phyloP scores from a whole-genome alignment of 2,329 filamentous ascomycete genomes.

The Leptodontidium sp. region DNA sequence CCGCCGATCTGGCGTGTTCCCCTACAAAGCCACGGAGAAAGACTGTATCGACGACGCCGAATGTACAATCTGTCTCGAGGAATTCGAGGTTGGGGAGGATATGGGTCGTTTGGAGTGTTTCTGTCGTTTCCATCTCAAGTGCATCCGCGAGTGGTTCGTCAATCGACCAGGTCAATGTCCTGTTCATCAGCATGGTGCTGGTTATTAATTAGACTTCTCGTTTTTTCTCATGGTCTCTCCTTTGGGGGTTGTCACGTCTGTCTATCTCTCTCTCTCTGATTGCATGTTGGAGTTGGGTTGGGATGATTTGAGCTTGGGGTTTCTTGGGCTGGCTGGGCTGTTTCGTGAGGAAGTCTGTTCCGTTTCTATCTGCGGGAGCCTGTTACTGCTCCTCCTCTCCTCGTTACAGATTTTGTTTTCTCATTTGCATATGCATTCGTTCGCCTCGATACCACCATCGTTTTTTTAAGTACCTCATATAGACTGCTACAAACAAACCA shows the following conservation, averaged over 20 bases:
- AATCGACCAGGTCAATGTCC: conserved; percentile 69
- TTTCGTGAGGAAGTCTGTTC: background rate
- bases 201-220: conserved; percentile 16
- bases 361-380: background rate
- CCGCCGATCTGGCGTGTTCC: conserved; percentile 67
- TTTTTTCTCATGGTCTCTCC: background rate
- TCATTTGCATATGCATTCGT: conserved; percentile 9
- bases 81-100: conserved; percentile 66
- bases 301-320: background rate
- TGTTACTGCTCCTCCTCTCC: background rate
- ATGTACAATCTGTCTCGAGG: conserved; percentile 73
- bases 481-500: background rate
- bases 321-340: background rate
- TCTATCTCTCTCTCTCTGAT: conserved; percentile 1
- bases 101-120: conserved; percentile 75
- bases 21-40: conserved; percentile 71
- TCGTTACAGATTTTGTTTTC: background rate
- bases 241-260: background rate
- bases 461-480: conserved; percentile 6
- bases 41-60: conserved; percentile 73
- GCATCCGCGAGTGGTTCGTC: conserved; percentile 70
- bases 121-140: conserved; percentile 68
- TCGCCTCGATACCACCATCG: conserved; percentile 20
- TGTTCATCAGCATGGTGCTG: conserved; percentile 64
- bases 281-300: conserved; percentile 6